Conservation (phyloP, 306 rosid genomes). For the Pyrus pyrifolia region DNA sequence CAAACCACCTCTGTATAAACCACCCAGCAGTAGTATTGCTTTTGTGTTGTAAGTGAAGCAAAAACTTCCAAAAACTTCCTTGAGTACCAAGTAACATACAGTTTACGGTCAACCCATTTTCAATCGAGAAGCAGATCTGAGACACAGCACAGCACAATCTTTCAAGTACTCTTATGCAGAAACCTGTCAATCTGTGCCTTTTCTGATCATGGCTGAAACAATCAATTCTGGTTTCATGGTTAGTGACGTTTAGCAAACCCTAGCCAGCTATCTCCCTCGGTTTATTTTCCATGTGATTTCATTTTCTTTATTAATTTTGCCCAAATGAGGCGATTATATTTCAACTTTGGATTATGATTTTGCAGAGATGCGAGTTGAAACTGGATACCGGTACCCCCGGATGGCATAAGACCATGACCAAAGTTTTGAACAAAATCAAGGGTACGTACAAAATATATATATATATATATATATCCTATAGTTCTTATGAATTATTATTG, state of each 20-base stretch:
- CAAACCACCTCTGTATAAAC: neutral
- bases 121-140: neutral
- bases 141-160: neutral
- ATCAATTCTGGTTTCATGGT: neutral
- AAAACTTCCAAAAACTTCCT: too few species aligned
- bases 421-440: conserved; percentile 5
- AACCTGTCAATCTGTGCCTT: neutral
- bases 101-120: too few species aligned
- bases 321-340: neutral
- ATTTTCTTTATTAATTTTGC: neutral
- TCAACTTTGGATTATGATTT: neutral
- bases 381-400: conserved; percentile 14
- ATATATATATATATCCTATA: too few species aligned
- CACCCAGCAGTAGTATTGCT: too few species aligned
- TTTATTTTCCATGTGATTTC: neutral
- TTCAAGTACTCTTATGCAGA: neutral
- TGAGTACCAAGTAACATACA: too few species aligned
- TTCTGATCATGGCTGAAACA: neutral
- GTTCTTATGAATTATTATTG: too few species aligned
- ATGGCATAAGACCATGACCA: conserved; percentile 26
- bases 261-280: neutral
- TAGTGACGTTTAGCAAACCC: neutral
- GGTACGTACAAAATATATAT: neutral
- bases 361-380: conserved; percentile 20
- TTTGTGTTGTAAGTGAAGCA: too few species aligned